Conservation (phyloP, 1,139 yeast species). For the Zygoascus sp. region DNA sequence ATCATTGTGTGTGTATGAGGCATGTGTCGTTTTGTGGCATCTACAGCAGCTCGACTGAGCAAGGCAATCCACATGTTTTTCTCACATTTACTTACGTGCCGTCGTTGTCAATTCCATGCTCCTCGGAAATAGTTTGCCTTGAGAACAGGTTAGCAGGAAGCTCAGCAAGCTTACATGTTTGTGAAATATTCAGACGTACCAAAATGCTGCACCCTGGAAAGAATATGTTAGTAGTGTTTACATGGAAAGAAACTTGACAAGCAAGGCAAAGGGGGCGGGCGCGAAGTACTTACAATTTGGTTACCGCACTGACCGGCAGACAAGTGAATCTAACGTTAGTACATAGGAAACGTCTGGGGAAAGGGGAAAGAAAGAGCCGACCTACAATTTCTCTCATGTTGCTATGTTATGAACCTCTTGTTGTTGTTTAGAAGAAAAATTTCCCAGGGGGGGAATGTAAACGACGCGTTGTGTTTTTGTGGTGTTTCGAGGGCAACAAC, state of each 20-base stretch:
- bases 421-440: constrained; percentile 4
- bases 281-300: constrained; percentile 73
- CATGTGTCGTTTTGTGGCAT: too few species aligned
- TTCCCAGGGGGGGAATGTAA: constrained; percentile 8
- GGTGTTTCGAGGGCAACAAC: not conserved
- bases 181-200: constrained; percentile 34
- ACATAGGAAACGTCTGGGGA: not conserved
- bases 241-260: not conserved
- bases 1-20: not conserved
- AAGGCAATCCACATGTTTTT: too few species aligned
- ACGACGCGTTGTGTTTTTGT: not conserved
- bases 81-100: constrained; percentile 43
- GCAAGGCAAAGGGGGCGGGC: too few species aligned
- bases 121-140: constrained; percentile 84
- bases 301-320: constrained; percentile 99
- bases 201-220: constrained; percentile 87
- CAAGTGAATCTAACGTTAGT: constrained; percentile 65
- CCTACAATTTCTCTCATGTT: constrained; percentile 30
- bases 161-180: not conserved
- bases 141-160: not conserved
- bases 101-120: constrained; percentile 84
- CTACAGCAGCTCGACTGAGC: too few species aligned
- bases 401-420: not conserved
- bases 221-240: constrained; percentile 9
- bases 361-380: not conserved